Conservation (phyloP, 768 basidiomycete genomes). For the Lentinus tigrinus region DNA sequence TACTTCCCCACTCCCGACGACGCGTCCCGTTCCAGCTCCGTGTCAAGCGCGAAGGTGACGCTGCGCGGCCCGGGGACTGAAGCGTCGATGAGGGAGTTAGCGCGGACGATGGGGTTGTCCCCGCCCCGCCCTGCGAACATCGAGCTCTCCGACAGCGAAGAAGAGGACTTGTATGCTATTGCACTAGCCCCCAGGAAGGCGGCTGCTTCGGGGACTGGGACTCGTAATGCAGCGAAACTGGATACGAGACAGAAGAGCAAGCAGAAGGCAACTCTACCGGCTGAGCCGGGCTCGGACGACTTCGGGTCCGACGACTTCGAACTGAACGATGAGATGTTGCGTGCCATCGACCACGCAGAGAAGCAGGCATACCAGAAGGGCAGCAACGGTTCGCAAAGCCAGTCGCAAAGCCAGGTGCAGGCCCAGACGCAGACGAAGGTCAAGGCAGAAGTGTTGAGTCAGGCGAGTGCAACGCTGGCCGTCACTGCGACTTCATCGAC, state of each 20-base stretch:
- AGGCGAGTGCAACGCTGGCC: background rate
- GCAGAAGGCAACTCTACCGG: background rate
- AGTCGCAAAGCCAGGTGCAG: background rate
- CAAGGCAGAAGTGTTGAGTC: slow-evolving; percentile 6
- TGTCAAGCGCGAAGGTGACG: slow-evolving; percentile 10
- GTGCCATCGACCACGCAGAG: slow-evolving; percentile 37
- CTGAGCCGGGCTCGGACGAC: slow-evolving; percentile 11
- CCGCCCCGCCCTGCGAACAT: slow-evolving; percentile 19
- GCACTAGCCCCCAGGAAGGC: background rate
- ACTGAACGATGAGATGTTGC: slow-evolving; percentile 39
- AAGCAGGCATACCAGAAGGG: slow-evolving; percentile 19
- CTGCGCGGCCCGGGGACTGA: slow-evolving; percentile 3
- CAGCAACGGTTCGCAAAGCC: background rate
- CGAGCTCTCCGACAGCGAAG: slow-evolving; percentile 32
- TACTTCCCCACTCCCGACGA: slow-evolving; percentile 14
- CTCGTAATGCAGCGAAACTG: background rate
- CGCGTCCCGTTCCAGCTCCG: background rate
- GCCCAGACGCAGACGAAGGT: slow-evolving; percentile 3
- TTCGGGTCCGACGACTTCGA: slow-evolving; percentile 32
- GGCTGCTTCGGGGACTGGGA: background rate
- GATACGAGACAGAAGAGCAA: background rate
- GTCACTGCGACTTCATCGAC: background rate
- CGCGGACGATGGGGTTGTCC: slow-evolving; percentile 24
- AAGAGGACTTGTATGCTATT: slow-evolving; percentile 6
- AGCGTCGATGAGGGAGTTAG: slow-evolving; percentile 30